Evolutionary conservation across 2,329 filamentous ascomycete species (phyloP), one percentile per base, ranked within the genome.

Genomic region (Apiospora malaysiana): DNA sequence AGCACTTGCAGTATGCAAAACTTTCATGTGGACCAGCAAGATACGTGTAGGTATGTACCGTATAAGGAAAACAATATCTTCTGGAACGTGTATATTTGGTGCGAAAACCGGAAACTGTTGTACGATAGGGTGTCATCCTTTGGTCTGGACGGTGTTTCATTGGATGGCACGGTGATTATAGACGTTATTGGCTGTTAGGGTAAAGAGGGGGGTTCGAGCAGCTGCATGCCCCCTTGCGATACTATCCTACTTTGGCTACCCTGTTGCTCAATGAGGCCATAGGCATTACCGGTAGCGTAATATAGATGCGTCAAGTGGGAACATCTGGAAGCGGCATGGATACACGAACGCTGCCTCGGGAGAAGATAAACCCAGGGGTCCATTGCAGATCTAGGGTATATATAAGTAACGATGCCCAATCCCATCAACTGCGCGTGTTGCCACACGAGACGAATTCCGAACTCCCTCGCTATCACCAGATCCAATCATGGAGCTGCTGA

Each of bases 1-100:
- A 59, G 51, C 51, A 59, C 32, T 32, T 32, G 27, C 32, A n/a
- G 6, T 37, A 63, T 63, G 56, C 56, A 63, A 63, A 63, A 37
- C 56, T 63, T 63, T 63, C 56, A 63, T 40, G 56, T 40, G 56
- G 56, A 7, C 56, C 56, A 23, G 5, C 37, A 40, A 45, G 12
- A 16, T 45, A 45, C 16, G 14, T 45, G 42, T 14, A 45, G 1
- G 42, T 14, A 45, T 16, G 42, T 45, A 45, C 42, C 42, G 42
- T 45, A 45, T 45, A 16, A 45, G 42, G 42, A 45, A 14, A 12
- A 1, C 10, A 45, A 45, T 21, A 37, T 4, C 51, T 56, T 9
- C 2, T n/a, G 9, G 51, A 5, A 25, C 27, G 10, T 59, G 32
- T 40, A 21, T 40, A 21, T 40, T 9, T 63, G 32, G 56, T 63